Conservation (phyloP, 441 rosid genomes). For the Kokia cookei region DNA sequence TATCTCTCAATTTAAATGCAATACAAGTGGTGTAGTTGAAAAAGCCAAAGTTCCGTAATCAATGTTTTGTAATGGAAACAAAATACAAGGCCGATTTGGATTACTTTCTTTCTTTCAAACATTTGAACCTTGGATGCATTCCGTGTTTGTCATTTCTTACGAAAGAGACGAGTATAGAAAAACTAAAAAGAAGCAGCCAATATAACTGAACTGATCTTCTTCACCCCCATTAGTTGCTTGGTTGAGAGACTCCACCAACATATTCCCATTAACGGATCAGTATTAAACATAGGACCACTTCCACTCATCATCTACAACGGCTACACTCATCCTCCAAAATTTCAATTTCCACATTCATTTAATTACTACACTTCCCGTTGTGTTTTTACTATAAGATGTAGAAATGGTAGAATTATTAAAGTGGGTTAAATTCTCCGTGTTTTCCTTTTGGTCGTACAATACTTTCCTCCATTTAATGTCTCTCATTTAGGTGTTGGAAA, state of each 20-base stretch:
- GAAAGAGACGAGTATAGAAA: background rate
- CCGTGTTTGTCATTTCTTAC: background rate
- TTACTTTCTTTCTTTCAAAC: background rate
- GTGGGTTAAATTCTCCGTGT: background rate
- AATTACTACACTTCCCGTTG: background rate
- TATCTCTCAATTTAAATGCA: background rate
- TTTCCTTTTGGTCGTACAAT: background rate
- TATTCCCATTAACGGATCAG: background rate
- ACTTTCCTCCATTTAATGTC: background rate
- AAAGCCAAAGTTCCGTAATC: background rate
- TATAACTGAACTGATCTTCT: background rate
- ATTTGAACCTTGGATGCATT: background rate
- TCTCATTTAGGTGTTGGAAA: background rate
- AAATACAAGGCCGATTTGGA: background rate
- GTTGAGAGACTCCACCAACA: background rate
- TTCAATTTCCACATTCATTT: background rate
- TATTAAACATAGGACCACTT: conserved; percentile 1
- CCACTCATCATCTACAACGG: background rate
- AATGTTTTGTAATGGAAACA: background rate
- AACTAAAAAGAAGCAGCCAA: background rate
- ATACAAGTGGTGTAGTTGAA: background rate
- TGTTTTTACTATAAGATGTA: background rate
- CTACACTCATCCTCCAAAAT: background rate
- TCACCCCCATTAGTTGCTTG: background rate
- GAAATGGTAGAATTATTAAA: background rate